A percentile compares a stretch with the other conserved stretches of the same genome.
These are phyloP conservation scores for Moesziomyces sp. DNA, from an alignment of 1,284 basidiomycete species.

Conservation along the genomic window DNA sequence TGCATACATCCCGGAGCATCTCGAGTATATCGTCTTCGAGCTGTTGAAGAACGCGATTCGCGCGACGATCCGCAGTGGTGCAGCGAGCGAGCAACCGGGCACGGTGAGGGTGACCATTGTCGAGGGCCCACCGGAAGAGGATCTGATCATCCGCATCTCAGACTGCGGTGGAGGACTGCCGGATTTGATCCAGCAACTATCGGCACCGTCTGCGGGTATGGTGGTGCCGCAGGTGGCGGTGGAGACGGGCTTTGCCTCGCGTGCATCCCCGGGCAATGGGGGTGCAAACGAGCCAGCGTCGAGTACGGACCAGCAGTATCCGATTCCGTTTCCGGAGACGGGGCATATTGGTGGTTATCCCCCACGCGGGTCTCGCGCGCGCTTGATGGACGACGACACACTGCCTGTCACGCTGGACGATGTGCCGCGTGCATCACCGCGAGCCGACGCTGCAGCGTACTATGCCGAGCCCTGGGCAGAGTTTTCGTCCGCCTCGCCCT, in stretches of 20 bases:
- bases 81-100: constrained; percentile 18
- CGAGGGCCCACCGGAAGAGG: constrained; percentile 59
- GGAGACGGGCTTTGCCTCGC: constrained; percentile 6
- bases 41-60: constrained; percentile 79
- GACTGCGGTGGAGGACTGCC: constrained; percentile 52
- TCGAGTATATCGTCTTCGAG: constrained; percentile 88
- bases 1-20: constrained; percentile 86
- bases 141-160: constrained; percentile 63
- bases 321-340: constrained; percentile 40
- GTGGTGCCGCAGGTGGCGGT: background rate
- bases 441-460: constrained; percentile 9
- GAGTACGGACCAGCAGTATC: constrained; percentile 28
- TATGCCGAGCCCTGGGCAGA: constrained; percentile 38
- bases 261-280: background rate
- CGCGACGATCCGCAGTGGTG: constrained; percentile 53
- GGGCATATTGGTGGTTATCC: constrained; percentile 39
- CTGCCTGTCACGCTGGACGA: constrained; percentile 34
- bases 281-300: background rate
- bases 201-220: constrained; percentile 6
- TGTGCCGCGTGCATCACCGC: background rate
- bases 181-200: constrained; percentile 44
- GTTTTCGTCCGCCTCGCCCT: constrained; percentile 1
- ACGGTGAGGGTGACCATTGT: constrained; percentile 62
- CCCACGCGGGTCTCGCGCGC: constrained; percentile 30
- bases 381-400: constrained; percentile 17